A percentile compares a stretch with the other conserved stretches of the same genome.
phyloP scores from a whole-genome alignment of 352 stramenopile species.

The Globisporangium solare region DNA sequence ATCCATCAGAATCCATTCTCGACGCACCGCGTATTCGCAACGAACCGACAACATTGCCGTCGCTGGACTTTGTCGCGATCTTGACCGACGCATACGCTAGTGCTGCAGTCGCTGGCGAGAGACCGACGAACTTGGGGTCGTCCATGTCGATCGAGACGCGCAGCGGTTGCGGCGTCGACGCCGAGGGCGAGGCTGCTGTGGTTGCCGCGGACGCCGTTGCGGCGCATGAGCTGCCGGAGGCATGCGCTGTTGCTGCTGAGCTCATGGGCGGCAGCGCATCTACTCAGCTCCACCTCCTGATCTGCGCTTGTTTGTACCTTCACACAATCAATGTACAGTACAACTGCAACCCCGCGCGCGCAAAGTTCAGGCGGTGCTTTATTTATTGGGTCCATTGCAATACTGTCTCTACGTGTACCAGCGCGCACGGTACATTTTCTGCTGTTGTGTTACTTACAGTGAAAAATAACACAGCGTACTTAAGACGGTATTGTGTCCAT shows the following conservation, averaged over 20 bases:
- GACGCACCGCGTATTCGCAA: constrained; percentile 54
- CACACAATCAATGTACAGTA: too few species aligned
- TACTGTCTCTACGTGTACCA: too few species aligned
- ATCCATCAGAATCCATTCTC: background rate
- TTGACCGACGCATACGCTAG: constrained; percentile 47
- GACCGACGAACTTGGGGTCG: constrained; percentile 12
- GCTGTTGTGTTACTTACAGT: too few species aligned
- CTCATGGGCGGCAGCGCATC: constrained; percentile 14
- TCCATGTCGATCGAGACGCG: constrained; percentile 1
- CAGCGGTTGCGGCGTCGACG: background rate
- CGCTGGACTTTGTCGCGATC: constrained; percentile 36
- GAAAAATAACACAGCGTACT: too few species aligned
- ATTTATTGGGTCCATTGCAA: too few species aligned
- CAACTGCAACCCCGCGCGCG: too few species aligned
- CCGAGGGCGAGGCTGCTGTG: constrained; percentile 2
- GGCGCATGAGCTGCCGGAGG: background rate
- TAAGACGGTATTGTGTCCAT: background rate
- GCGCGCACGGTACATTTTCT: too few species aligned
- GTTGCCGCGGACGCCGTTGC: constrained; percentile 10
- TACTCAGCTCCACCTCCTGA: too few species aligned
- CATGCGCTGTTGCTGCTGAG: constrained; percentile 4
- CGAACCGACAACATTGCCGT: constrained; percentile 33
- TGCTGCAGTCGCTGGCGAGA: constrained; percentile 47
- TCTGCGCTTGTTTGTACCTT: too few species aligned
- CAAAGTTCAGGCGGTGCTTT: too few species aligned